Conservation (phyloP, 176 grass and related monocot genomes). For the Chloris gayana region DNA sequence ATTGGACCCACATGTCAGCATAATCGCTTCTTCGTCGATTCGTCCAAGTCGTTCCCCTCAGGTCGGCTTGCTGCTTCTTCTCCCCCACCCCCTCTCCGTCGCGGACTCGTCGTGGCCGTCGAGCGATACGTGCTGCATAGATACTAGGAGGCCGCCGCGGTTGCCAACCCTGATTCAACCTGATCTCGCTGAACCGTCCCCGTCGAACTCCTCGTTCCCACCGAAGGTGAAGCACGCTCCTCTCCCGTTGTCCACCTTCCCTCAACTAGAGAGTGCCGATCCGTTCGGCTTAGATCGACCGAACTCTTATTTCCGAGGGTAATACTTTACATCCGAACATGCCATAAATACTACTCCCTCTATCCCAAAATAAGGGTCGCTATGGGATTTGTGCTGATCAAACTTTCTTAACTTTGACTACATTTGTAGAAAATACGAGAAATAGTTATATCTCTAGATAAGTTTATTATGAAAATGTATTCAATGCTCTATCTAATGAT, state of each 20-base stretch:
- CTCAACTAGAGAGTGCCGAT: background rate
- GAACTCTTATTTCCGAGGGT: background rate
- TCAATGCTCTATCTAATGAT: too few species aligned
- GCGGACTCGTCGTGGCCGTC: background rate
- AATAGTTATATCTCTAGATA: too few species aligned
- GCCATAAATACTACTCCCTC: too few species aligned
- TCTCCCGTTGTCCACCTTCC: background rate
- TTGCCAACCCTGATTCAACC: too few species aligned
- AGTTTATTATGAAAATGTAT: too few species aligned
- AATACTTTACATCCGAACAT: too few species aligned
- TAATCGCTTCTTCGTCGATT: background rate
- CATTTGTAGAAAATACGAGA: too few species aligned
- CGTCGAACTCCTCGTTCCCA: too few species aligned
- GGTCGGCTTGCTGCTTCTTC: background rate
- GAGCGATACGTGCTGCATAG: background rate
- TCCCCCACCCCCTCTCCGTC: background rate
- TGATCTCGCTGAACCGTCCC: background rate
- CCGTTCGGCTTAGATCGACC: background rate
- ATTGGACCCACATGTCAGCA: background rate
- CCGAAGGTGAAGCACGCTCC: background rate
- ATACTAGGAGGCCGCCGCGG: background rate
- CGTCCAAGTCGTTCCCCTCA: background rate
- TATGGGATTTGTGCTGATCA: too few species aligned
- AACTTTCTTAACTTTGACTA: too few species aligned
- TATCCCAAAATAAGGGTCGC: too few species aligned